Conservation (phyloP, 805 yeast species). For the Maudiozyma saulgeensis region DNA sequence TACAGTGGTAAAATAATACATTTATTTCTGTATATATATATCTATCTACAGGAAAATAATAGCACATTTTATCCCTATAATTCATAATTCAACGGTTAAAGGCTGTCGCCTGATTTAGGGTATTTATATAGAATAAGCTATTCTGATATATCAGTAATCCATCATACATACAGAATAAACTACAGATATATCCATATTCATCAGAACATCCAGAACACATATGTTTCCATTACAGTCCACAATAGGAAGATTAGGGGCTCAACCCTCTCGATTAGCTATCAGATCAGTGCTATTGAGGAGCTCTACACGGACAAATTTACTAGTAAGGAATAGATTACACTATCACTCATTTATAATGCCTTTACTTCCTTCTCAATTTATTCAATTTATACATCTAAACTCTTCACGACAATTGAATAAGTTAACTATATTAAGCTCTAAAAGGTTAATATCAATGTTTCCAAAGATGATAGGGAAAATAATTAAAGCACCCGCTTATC, state of each 20-base stretch:
- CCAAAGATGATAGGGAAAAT: slow-evolving; percentile 49
- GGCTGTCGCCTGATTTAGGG: no score
- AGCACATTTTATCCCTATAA: no score
- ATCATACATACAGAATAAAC: no score
- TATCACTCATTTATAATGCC: slow-evolving; percentile 19
- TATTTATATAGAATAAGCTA: no score
- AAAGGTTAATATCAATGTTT: slow-evolving; percentile 26
- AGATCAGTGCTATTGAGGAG: not conserved
- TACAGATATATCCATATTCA: no score
- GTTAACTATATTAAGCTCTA: slow-evolving; percentile 8
- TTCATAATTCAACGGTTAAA: no score
- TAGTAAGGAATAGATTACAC: slow-evolving; percentile 5
- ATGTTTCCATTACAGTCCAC: not conserved
- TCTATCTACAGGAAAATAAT: no score
- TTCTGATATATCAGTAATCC: no score
- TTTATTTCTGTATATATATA: no score
- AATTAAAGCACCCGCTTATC: slow-evolving; percentile 61
- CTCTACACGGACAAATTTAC: not conserved
- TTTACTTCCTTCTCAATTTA: slow-evolving; percentile 12
- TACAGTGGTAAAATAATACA: no score
- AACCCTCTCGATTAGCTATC: not conserved
- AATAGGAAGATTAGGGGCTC: not conserved
- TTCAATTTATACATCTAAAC: slow-evolving; percentile 9
- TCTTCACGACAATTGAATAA: slow-evolving; percentile 1
- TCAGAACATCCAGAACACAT: not conserved